Evolutionary conservation across 108 stramenopile species (phyloP).

Genomic region (Cyclotella choctawhatcheeana): DNA sequence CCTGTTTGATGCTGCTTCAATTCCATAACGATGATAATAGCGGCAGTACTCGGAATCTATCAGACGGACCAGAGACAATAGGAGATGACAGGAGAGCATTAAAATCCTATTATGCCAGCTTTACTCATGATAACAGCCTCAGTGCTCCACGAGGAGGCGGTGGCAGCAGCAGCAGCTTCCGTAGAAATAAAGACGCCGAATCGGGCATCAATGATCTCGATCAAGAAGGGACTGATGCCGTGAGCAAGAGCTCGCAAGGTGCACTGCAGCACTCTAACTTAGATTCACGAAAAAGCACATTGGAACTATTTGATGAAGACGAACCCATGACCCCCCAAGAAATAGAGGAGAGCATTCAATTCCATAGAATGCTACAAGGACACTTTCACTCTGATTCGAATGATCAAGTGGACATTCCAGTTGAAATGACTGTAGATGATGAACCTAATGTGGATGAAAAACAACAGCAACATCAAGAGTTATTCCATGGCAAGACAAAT

Average conservation of each 20-base stretch:
- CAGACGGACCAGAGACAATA: neutral
- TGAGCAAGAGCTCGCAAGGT: too few species aligned
- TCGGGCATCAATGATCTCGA: too few species aligned
- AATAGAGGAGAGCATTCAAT: neutral
- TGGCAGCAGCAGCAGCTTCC: neutral
- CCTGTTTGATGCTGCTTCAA: neutral
- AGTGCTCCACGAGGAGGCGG: neutral
- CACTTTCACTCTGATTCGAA: neutral
- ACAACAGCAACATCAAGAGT: too few species aligned
- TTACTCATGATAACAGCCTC: neutral
- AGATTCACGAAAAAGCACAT: too few species aligned
- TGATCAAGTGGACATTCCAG: neutral
- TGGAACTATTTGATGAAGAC: too few species aligned
- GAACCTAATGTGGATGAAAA: neutral
- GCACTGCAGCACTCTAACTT: too few species aligned
- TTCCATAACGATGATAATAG: neutral
- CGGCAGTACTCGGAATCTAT: neutral
- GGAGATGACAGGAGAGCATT: neutral
- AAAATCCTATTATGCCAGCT: neutral
- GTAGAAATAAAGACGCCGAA: too few species aligned
- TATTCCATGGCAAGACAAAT: too few species aligned
- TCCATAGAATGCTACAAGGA: neutral
- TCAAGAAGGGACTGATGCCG: too few species aligned
- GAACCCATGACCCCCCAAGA: neutral
- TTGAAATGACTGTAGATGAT: neutral